Conservation (phyloP, 2,329 filamentous ascomycete species). For the Diaporthe australafricana region DNA sequence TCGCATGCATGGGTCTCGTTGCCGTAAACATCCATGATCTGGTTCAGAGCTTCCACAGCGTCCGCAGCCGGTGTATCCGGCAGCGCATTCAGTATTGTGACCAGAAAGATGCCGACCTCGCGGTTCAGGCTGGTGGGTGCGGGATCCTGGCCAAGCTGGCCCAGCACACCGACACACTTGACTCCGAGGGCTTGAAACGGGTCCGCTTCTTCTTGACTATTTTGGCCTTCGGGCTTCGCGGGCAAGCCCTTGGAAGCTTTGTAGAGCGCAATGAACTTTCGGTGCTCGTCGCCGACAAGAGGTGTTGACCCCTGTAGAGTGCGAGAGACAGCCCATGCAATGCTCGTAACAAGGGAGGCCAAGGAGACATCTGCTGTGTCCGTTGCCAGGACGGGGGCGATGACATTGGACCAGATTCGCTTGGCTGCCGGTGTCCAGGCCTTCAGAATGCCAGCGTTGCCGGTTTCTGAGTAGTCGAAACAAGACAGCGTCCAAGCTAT, state of each 20-base stretch:
- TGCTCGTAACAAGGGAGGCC: constrained; percentile 71
- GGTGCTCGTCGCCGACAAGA: constrained; percentile 65
- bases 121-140: constrained; percentile 67
- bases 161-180: constrained; percentile 75
- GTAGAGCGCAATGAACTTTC: constrained; percentile 74
- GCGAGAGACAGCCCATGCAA: constrained; percentile 74
- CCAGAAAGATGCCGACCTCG: constrained; percentile 72
- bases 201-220: constrained; percentile 54
- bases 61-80: constrained; percentile 68
- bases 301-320: constrained; percentile 62
- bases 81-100: constrained; percentile 64
- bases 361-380: constrained; percentile 72
- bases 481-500: constrained; percentile 75
- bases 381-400: constrained; percentile 67
- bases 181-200: constrained; percentile 73
- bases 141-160: constrained; percentile 69
- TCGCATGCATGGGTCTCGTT: constrained; percentile 71
- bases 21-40: constrained; percentile 75
- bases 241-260: constrained; percentile 63
- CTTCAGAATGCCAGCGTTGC: constrained; percentile 62
- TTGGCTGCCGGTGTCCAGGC: constrained; percentile 67
- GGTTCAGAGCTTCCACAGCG: constrained; percentile 72
- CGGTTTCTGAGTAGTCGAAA: constrained; percentile 67
- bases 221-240: constrained; percentile 30
- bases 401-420: constrained; percentile 67